Base-by-base conservation (phyloP, 2,329 filamentous ascomycete genomes). In the Lecanicillium sp. region DNA sequence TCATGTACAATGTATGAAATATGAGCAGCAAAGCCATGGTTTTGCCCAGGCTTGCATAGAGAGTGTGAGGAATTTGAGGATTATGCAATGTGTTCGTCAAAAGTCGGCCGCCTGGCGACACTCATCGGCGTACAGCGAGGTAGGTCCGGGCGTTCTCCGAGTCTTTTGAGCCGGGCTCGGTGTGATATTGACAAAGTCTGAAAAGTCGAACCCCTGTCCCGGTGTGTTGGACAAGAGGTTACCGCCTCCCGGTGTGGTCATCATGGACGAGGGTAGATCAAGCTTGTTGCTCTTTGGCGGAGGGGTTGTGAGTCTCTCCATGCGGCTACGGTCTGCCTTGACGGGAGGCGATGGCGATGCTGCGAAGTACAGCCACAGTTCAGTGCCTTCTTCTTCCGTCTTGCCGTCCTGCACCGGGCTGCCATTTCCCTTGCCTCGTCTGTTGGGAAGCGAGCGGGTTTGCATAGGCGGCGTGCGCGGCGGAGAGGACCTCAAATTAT, bases 121-220 rank as follows among this genome's bases (percentile, higher is more conserved):
- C 78, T 85, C 41, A 75, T 56, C 8, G 76, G 76, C 31, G 75
- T 79, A 52, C 68, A 59, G 52, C 14, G 64, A 56, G 19, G 70
- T 67, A 19, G 76, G 71, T 9, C 78, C 60, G 9, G 87, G 88
- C 1, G 88, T 94, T 58, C 83, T 86, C 85, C 88, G 95, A 9
- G 80, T 75, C 49, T 80, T 86, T 64, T 95, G 92, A 18, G 87
- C 92, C 15, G 92, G 92, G 54, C 87, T 95, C 1, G 92, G 92
- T 6, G 92, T 95, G 58, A 96, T 90, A 63, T 96, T 95, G 56
- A 96, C 83, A 62, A 95, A 98, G 57, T 98, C 92, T 37, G 88
- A 79, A 64, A 96, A 94, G 65, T 96, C 94, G 61, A 96, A 94
- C 34, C 61, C 65, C 54, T 89, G 84, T 12, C 82, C 82, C 0